These are phyloP conservation scores for Falciphora oryzae DNA, from an alignment of 2,329 filamentous ascomycete genomes.

Conservation along the genomic window DNA sequence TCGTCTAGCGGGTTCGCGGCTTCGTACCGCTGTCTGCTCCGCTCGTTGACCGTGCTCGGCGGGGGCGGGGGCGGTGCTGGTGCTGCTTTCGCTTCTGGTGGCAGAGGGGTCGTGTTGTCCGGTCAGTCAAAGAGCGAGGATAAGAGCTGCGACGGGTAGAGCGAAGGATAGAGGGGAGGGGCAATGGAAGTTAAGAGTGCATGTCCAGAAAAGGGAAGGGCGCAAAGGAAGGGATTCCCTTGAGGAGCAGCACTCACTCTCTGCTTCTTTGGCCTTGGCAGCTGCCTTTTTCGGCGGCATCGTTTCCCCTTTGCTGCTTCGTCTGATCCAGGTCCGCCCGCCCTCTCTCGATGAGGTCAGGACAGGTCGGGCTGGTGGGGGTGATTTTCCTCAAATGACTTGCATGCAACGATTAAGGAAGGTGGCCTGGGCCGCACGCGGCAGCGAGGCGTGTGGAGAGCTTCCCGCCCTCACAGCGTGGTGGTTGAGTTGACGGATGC, in stretches of 20 bases:
- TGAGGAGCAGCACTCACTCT: conserved; percentile 18
- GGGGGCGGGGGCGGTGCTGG: conserved; percentile 27
- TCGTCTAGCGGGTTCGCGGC: conserved; percentile 44
- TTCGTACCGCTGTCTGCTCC: conserved; percentile 41
- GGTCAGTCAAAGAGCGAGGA: not conserved
- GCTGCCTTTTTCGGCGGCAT: conserved; percentile 29
- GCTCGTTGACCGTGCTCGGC: conserved; percentile 41
- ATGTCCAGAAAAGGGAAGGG: not conserved
- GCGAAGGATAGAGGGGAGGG: not conserved
- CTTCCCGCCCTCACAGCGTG: not conserved
- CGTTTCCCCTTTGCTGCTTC: conserved; percentile 13
- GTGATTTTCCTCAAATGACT: not conserved
- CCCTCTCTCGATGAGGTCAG: not conserved
- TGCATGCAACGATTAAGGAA: not conserved
- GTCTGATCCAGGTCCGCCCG: not conserved
- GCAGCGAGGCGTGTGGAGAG: not conserved
- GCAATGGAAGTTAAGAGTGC: not conserved
- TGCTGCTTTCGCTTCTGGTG: conserved; percentile 13
- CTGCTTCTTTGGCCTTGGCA: conserved; percentile 22
- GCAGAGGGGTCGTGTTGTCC: conserved; percentile 8
- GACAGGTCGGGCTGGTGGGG: not conserved
- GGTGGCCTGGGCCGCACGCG: not conserved
- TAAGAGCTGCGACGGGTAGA: not conserved
- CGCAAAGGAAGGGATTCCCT: not conserved
- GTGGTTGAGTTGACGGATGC: not conserved